phyloP scores from a whole-genome alignment of 768 basidiomycete species.

The Coprinopsis cinerea region DNA sequence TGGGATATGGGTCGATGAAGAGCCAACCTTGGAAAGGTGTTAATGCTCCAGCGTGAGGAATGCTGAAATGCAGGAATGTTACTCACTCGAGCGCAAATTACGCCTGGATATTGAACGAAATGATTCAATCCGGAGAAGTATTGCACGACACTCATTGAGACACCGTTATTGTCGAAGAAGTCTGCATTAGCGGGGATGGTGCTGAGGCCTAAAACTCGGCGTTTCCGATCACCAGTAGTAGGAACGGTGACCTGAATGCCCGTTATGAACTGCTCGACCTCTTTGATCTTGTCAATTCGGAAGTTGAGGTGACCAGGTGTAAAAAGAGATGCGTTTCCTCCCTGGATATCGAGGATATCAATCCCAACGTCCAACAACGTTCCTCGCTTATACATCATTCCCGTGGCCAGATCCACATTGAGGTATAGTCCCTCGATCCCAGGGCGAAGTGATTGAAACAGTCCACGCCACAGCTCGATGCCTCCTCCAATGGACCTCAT shows the following conservation, averaged over 20 bases:
- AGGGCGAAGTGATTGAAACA: slow-evolving; percentile 75
- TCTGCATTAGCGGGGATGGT: slow-evolving; percentile 40
- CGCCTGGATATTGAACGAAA: slow-evolving; percentile 38
- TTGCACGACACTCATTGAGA: slow-evolving; percentile 37
- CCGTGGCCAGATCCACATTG: slow-evolving; percentile 76
- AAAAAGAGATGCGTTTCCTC: slow-evolving; percentile 20
- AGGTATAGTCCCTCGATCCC: slow-evolving; percentile 57
- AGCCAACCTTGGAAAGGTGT: background rate
- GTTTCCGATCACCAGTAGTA: slow-evolving; percentile 26
- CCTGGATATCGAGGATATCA: slow-evolving; percentile 3
- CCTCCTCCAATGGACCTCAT: slow-evolving; percentile 51
- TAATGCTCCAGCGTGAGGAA: too few species aligned
- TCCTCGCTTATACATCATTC: slow-evolving; percentile 68
- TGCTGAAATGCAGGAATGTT: too few species aligned
- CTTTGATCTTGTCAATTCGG: slow-evolving; percentile 45
- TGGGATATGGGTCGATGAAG: slow-evolving; percentile 31
- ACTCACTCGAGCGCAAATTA: slow-evolving; percentile 54
- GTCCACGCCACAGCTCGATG: slow-evolving; percentile 70
- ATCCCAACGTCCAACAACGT: slow-evolving; percentile 51
- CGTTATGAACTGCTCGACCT: slow-evolving; percentile 30
- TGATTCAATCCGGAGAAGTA: slow-evolving; percentile 21
- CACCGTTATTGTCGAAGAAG: slow-evolving; percentile 46
- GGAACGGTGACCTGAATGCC: slow-evolving; percentile 28
- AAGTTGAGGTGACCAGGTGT: slow-evolving; percentile 32
- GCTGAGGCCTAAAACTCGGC: slow-evolving; percentile 53